Conservation (phyloP, 1,284 basidiomycete genomes). For the Wallemia mellicola region DNA sequence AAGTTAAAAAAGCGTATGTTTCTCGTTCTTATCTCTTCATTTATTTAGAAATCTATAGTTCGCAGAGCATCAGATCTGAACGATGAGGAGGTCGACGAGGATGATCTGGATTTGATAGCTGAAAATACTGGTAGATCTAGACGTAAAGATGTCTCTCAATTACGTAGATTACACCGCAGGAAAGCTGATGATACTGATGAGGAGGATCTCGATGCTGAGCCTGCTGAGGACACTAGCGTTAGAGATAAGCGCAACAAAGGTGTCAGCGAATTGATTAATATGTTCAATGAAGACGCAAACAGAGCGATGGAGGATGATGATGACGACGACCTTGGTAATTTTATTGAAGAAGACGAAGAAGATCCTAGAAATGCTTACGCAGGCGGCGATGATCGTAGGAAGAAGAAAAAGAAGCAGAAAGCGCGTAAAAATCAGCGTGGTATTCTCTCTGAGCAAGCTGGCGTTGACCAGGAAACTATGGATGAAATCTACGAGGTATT, state of each 20-base stretch:
- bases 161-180: slow-evolving; percentile 4
- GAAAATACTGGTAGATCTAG: slow-evolving; percentile 57
- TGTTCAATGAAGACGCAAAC: background rate
- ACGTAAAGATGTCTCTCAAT: background rate
- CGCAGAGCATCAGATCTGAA: slow-evolving; percentile 1
- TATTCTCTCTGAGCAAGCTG: slow-evolving; percentile 33
- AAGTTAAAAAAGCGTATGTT: slow-evolving; percentile 14
- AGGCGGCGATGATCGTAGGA: slow-evolving; percentile 13
- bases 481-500: slow-evolving; percentile 91
- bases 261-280: background rate
- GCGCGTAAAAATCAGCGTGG: slow-evolving; percentile 30
- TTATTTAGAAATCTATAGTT: slow-evolving; percentile 1
- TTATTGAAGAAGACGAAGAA: slow-evolving; percentile 34
- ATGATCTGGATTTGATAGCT: slow-evolving; percentile 73
- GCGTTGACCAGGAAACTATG: slow-evolving; percentile 80
- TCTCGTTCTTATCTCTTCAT: slow-evolving; percentile 2
- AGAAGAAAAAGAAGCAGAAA: slow-evolving; percentile 21
- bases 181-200: slow-evolving; percentile 21
- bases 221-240: background rate
- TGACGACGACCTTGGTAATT: slow-evolving; percentile 11
- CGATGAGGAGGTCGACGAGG: slow-evolving; percentile 39
- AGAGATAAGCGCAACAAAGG: background rate
- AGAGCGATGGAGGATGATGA: slow-evolving; percentile 11
- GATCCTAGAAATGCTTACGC: slow-evolving; percentile 32
- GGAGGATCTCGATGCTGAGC: slow-evolving; percentile 2